Percentiles rank a stretch among this genome's conserved stretches.
These are phyloP conservation scores for Clonostachys rhizophaga DNA, from an alignment of 2,329 filamentous ascomycete genomes.

Conservation along the genomic window DNA sequence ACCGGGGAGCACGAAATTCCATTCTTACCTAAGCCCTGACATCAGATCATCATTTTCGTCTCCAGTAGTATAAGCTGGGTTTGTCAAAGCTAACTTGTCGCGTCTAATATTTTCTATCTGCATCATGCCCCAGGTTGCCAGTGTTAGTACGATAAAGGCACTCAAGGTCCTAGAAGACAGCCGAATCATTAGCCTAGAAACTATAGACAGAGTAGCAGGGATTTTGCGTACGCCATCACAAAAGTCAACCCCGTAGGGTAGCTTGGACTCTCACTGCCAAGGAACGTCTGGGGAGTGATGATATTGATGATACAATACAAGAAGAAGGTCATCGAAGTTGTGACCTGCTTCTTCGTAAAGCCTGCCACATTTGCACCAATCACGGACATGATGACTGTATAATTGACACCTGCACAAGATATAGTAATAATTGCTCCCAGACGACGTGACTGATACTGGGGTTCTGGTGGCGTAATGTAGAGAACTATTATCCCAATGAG, in stretches of 20 bases:
- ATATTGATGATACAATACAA: conserved; percentile 5
- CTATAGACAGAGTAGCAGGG: too few relatives aligned
- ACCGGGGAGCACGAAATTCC: background rate
- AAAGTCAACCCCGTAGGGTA: conserved; percentile 4
- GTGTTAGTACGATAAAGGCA: background rate
- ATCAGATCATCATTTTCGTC: background rate
- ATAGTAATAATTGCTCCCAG: conserved; percentile 1
- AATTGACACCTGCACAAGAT: conserved; percentile 2
- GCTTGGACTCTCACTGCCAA: conserved; percentile 1
- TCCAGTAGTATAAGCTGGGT: background rate
- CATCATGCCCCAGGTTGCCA: background rate
- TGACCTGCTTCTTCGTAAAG: conserved; percentile 3
- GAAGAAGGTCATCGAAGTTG: conserved; percentile 2
- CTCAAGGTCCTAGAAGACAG: too few relatives aligned
- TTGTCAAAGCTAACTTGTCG: background rate
- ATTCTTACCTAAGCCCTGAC: background rate
- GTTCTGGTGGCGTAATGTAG: background rate
- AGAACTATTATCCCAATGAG: background rate
- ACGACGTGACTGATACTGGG: background rate
- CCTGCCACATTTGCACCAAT: conserved; percentile 3
- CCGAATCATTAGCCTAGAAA: too few relatives aligned
- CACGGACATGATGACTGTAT: conserved; percentile 3
- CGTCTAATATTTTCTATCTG: background rate
- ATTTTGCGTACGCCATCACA: conserved; percentile 1
- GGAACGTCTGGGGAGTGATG: conserved; percentile 4